Evolutionary conservation across 2,329 filamentous ascomycete species (phyloP).

Genomic region (Colletotrichum sojae): DNA sequence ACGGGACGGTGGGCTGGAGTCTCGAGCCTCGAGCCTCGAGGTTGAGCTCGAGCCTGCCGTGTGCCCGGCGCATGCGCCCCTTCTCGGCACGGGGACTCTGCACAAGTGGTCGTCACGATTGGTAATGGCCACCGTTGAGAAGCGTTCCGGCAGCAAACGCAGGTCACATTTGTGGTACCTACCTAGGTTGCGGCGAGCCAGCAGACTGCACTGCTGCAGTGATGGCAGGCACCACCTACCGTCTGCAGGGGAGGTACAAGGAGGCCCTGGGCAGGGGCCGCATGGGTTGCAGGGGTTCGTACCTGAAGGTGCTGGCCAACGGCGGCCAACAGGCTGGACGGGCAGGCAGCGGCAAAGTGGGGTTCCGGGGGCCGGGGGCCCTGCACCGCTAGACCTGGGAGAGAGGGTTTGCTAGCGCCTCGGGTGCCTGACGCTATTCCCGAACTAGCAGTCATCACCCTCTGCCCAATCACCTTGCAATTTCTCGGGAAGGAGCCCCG

Average conservation of each 20-base stretch:
- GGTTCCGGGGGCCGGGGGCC: constrained; percentile 4
- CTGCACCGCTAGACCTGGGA: constrained; percentile 8
- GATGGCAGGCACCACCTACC: too few species aligned
- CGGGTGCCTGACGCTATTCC: constrained; percentile 38
- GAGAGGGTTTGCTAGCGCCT: constrained; percentile 31
- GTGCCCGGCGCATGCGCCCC: too few species aligned
- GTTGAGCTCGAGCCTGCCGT: too few species aligned
- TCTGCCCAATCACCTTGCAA: constrained; percentile 38
- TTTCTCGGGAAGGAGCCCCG: constrained; percentile 29
- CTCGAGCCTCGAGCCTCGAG: neutral
- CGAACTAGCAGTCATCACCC: constrained; percentile 18
- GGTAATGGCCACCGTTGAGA: constrained; percentile 2
- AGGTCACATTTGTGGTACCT: neutral
- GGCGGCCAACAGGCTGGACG: constrained; percentile 6
- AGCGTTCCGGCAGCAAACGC: constrained; percentile 8
- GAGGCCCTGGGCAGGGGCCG: neutral
- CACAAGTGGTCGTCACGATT: neutral
- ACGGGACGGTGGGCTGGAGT: neutral
- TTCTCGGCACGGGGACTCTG: too few species aligned
- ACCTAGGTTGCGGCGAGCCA: too few species aligned
- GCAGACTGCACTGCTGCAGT: too few species aligned
- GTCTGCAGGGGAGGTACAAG: too few species aligned
- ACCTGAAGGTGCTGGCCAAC: neutral
- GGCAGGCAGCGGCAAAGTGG: neutral
- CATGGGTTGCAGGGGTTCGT: constrained; percentile 1